Evolutionary conservation across 768 basidiomycete species (phyloP), one percentile per base, ranked within the genome.

Genomic region (Kwoniella europaea): DNA sequence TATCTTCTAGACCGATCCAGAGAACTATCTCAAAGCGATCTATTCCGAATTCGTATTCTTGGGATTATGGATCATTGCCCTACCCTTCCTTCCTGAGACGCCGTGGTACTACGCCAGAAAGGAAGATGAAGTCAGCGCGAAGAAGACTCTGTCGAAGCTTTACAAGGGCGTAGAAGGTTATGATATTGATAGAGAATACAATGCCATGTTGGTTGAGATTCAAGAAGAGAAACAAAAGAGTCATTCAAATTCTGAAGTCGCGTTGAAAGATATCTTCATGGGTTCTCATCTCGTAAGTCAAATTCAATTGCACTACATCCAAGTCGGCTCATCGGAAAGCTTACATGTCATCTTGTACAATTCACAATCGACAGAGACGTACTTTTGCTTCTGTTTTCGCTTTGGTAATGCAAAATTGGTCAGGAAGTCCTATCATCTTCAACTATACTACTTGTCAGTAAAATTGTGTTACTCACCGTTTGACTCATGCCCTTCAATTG

Each of bases 111-210:
- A 71, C 18, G 68, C 71, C 61, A 57, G 64, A 50, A 67, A 68
- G n/a, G 75, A 71, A 42, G 61, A 71, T 18, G 66, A 69, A 62
- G 67, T 71, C 16, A 76, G 71, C n/a, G 72, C 70, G 9, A 65
- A 76, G 53, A 63, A 65, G 6, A 63, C 67, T 24, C 60, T 70
- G 5, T 10, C 44, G 5, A 29, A 58, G 52, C 57, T 76, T 7
- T 62, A 67, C 57, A 68, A 70, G 41, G 68, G 68, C 20, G 68
- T 77, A 29, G 68, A 63, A 7, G 76, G 73, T 13, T 77, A 73
- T 43, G 73, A 77, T 60, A 52, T 65, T 42, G 76, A 74, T 18
- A 57, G 68, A 57, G 71, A 77, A 54, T 77, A 73, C 57, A 65
- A 65, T 44, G 69, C 68, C 7, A 65, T 65, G 64, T 43, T 65